Evolutionary conservation across 1,139 yeast genomes (phyloP).

Genomic region (Hyphopichia wangnamkhiaoensis): DNA sequence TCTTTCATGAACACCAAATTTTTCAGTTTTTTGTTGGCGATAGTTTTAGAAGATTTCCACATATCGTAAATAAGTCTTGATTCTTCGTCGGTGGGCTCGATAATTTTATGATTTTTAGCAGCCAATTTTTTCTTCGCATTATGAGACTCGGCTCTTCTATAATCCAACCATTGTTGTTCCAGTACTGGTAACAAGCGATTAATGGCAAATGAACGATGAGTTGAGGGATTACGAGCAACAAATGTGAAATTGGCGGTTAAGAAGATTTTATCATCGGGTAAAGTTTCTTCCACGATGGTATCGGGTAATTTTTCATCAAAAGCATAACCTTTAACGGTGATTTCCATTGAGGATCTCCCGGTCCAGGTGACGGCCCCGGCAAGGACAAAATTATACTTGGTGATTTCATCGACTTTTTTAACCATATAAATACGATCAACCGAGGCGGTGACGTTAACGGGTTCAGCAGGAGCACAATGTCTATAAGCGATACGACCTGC

Average conservation of each 20-base stretch:
- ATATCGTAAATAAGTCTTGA: conserved; percentile 71
- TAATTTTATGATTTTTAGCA: conserved; percentile 61
- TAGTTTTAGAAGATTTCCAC: conserved; percentile 63
- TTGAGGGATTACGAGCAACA: conserved; percentile 90
- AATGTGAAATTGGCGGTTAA: conserved; percentile 90
- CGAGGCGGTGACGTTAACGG: conserved; percentile 91
- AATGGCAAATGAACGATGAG: conserved; percentile 84
- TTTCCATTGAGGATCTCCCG: conserved; percentile 93
- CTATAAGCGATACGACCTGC: conserved; percentile 87
- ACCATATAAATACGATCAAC: conserved; percentile 91
- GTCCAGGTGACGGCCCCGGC: conserved; percentile 94
- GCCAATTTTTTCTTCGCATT: conserved; percentile 80
- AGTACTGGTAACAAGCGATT: conserved; percentile 74
- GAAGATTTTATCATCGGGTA: conserved; percentile 52
- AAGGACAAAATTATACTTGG: conserved; percentile 71
- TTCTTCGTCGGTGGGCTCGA: conserved; percentile 74
- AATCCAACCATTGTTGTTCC: conserved; percentile 78
- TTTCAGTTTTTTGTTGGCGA: conserved; percentile 39
- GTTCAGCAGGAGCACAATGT: conserved; percentile 88
- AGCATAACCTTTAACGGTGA: conserved; percentile 84
- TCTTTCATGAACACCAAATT: conserved; percentile 68
- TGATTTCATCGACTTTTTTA: conserved; percentile 78
- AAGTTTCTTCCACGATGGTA: conserved; percentile 46
- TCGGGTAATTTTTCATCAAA: conserved; percentile 53
- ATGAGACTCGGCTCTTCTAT: conserved; percentile 85